Evolutionary conservation across 352 stramenopile species (phyloP), one percentile per base, ranked within the genome.

Genomic region (Globisporangium cederbergense): DNA sequence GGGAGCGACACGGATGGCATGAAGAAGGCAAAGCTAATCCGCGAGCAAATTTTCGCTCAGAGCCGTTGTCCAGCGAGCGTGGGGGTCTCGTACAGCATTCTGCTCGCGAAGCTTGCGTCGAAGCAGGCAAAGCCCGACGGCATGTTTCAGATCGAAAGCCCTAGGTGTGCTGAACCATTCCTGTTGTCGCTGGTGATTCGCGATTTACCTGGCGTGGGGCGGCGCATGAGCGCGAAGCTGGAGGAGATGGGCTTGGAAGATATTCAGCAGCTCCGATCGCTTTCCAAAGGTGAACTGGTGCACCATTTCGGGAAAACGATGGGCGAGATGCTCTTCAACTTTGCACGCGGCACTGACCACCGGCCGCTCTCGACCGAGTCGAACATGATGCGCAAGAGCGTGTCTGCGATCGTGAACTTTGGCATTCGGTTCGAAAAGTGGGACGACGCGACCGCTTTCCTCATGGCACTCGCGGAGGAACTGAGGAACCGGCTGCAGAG

Each of bases 31-130:
- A 72, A 79, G 13, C 47, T 71, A 3, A 88, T 96, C 57, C 84
- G 89, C 13, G 30, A 81, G 18, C 65, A 82, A n/a, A 91, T 96
- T 45, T 77, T 74, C 1, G 65, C 88, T 7, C 78, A 86, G 36
- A 98, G 93, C 9, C 64, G 86, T 11, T 99, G 96, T 68, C 86
- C 86, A 56, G 95, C 95, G 14, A 98, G 94, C 34, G 90, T 98
- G 40, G 96, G 96, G 7, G 77, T 98, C 14, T 95, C 86, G 4
- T 82, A 83, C 50, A 99, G 98, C 72, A 93, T 98, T 20, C 83
- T 99, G 22, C 65, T 99, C 1, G 93, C 96, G 0, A 98, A 98
- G 34, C 51, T 99, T 22, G 91, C 89, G 11, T 98, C 96, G 0
- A 93, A 96, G 61, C 85, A 89, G 71, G 92, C 94, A 20, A 99